Evolutionary conservation across 2,329 filamentous ascomycete genomes (phyloP), one percentile per base, ranked within the genome.

Genomic region (Furcasterigmium furcatum): DNA sequence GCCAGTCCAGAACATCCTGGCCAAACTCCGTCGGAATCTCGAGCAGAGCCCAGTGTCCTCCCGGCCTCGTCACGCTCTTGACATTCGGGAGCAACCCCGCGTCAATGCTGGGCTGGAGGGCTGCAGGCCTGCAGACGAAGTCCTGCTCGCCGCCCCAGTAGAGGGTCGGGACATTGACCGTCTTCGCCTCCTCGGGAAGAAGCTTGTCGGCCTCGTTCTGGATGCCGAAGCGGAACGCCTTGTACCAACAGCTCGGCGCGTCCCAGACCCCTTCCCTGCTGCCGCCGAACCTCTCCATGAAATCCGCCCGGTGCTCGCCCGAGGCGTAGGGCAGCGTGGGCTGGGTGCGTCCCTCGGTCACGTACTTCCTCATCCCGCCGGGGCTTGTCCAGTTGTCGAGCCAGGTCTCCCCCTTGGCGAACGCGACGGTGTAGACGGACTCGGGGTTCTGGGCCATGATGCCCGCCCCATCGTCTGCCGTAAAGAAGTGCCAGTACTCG

Each of bases 401-500:
- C 55, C 61, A 64, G 36, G 54, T 52, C 2, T 50, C 46, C 1
- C 53, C 57, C 1, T 60, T 55, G 9, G 61, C 59, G 46, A 72
- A 66, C 30, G 62, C 47, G 4, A 52, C 58, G 22, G 56, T 45
- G 49, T 63, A 73, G 5, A 65, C 43, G 14, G 62, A 63, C 22
- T 72, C 69, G 1, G 68, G 47, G 44, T 73, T 63, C 22, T 52
- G 46, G 7, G 61, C 56, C 24, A 76, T 55, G n/a, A 75, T 35
- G 1, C 53, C 52, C 2, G 62, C 52, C 2, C 63, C 68, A 30
- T 74, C 70, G 0, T 62, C 55, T 1, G 65, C 58, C 1, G 59
- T 60, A 52, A 76, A 70, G 24, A 76, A 63, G 42, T 71, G 54
- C 71, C 72, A 76, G 59, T 77, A 78, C 24, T 61, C 57, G 35